phyloP scores from a whole-genome alignment of 2,329 filamentous ascomycete genomes.

The Scedosporium dehoogii region DNA sequence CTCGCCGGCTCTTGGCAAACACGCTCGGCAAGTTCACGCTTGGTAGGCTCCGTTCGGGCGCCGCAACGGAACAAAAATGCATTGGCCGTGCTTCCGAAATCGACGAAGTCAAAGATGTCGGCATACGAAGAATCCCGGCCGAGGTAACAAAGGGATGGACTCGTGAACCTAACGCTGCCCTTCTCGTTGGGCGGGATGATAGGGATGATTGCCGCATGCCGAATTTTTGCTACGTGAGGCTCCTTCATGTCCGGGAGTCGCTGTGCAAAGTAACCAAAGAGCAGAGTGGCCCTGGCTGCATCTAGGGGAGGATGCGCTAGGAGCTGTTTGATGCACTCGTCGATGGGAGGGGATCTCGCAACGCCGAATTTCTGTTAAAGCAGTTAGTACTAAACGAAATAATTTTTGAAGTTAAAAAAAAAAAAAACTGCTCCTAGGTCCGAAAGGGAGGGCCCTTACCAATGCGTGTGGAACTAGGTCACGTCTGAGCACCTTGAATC shows the following conservation, averaged over 20 bases:
- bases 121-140: conserved; percentile 62
- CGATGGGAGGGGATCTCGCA: conserved; percentile 67
- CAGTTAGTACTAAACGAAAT: conserved; percentile 1
- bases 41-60: conserved; percentile 84
- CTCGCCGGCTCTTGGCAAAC: conserved; percentile 76
- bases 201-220: conserved; percentile 62
- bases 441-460: conserved; percentile 21
- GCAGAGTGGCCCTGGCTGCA: conserved; percentile 51
- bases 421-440: background rate
- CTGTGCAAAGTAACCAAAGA: conserved; percentile 78
- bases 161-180: conserved; percentile 6
- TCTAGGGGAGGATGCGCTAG: conserved; percentile 62
- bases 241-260: conserved; percentile 65
- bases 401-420: background rate
- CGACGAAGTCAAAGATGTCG: conserved; percentile 93
- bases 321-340: conserved; percentile 64
- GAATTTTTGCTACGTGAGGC: conserved; percentile 48
- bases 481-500: conserved; percentile 65
- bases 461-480: conserved; percentile 71
- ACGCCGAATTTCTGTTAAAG: conserved; percentile 67
- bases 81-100: conserved; percentile 83
- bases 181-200: conserved; percentile 30
- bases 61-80: conserved; percentile 81
- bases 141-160: conserved; percentile 45
- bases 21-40: conserved; percentile 71